These are phyloP conservation scores for Solanum aculeatissimum DNA, from an alignment of 305 asterid genomes.

Conservation along the genomic window DNA sequence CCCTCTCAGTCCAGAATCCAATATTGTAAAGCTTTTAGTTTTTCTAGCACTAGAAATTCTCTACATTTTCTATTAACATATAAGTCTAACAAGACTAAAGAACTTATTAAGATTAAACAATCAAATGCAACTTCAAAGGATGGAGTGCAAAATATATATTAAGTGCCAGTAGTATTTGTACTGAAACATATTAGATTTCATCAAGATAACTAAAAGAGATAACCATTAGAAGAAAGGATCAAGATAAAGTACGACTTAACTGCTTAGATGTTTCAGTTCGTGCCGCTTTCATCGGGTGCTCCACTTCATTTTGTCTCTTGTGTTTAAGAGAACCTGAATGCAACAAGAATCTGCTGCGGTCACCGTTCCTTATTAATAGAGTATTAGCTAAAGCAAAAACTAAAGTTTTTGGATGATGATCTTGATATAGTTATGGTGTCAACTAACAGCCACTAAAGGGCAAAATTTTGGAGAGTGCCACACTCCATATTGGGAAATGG, in stretches of 20 bases:
- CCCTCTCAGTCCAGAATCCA: background rate
- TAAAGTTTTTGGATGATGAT: background rate
- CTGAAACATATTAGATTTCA: background rate
- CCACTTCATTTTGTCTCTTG: constrained; percentile 73
- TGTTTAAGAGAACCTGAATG: constrained; percentile 48
- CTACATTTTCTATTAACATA: background rate
- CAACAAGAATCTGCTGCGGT: background rate
- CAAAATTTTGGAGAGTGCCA: background rate
- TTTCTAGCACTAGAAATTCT: background rate
- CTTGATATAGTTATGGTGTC: background rate
- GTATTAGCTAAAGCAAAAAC: background rate
- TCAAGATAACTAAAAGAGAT: background rate
- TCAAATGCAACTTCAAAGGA: background rate
- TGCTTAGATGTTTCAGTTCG: constrained; percentile 62
- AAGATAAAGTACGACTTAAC: constrained; percentile 28
- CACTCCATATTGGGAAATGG: background rate
- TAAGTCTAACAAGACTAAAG: background rate
- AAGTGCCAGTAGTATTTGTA: background rate
- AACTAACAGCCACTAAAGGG: background rate
- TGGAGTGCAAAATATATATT: background rate
- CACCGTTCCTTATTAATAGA: background rate
- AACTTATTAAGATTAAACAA: background rate
- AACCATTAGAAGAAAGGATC: background rate
- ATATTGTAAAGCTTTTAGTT: background rate
- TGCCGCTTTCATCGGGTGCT: constrained; percentile 45